Evolutionary conservation across 2,329 filamentous ascomycete genomes (phyloP), one percentile per base, ranked within the genome.

Genomic region (Claviceps digitariae): DNA sequence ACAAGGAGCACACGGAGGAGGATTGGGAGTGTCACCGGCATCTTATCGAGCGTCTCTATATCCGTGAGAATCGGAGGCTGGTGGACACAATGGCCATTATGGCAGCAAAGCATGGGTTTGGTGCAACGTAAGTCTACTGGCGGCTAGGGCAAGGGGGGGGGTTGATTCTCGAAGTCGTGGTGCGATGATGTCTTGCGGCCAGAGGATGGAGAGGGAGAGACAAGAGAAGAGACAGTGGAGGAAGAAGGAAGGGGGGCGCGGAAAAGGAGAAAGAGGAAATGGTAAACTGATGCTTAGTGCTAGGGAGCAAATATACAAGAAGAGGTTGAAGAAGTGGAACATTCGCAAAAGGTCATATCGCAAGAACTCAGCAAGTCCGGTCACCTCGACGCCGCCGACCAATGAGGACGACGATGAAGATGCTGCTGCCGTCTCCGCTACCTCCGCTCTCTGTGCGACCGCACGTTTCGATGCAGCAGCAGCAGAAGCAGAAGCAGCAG

Each of bases 281-380:
- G 2, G 40, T 12, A 45, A 27, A 15, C 44, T 46, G 25, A 46
- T 46, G 15, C 7, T 25, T 31, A 7, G 20, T 31, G 27, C 49
- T 45, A 69, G 67, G 52, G 66, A 68, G 53, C 66, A 69, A 46
- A 69, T 69, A 66, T 69, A 68, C 52, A 69, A 69, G 54, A 69
- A 69, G 56, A 62, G 67, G 34, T 57, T 69, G 46, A 67, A 66
- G 57, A 69, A 68, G 56, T 69, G 67, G 67, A 65, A 67, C 50
- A 55, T 69, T 23, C 64, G 67, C 51, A 69, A 69, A 52, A 62
- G 66, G 40, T 59, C 60, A 52, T 68, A 69, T 56, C 62, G 66
- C 46, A 67, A 64, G 56, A 47, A 48, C 13, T 36, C 50, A 15
- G 52, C 47, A 15, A 50, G 44, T 17, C 41, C 55, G 9, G 23